Percentiles rank a stretch among this genome's conserved stretches.
Conservation (phyloP, 1,139 yeast species). For the Candida neerlandica region DNA sequence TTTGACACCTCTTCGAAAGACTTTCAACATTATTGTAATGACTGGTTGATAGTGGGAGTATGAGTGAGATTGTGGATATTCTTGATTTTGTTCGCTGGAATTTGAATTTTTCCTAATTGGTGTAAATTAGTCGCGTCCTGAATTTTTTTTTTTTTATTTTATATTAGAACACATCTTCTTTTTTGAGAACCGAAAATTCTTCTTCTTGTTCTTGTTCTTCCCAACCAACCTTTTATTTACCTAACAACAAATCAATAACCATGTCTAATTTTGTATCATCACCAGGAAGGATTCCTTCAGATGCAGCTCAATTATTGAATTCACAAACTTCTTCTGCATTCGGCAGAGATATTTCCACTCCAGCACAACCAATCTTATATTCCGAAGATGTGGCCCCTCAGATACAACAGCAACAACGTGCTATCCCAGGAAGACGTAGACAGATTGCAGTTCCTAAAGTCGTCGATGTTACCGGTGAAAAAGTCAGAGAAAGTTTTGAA, state of each 20-base stretch:
- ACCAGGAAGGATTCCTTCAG: conserved; percentile 49
- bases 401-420: conserved; percentile 17
- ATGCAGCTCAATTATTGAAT: conserved; percentile 45
- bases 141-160: conserved; percentile 1
- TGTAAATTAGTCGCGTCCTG: conserved; percentile 25
- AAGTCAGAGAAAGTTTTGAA: conserved; percentile 89
- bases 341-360: conserved; percentile 33
- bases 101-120: conserved; percentile 25
- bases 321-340: conserved; percentile 50
- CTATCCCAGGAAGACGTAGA: conserved; percentile 46
- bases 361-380: conserved; percentile 17
- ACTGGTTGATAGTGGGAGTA: background rate
- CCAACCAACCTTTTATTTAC: background rate
- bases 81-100: background rate
- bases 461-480: conserved; percentile 89
- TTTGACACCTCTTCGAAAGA: conserved; percentile 7
- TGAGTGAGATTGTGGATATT: too few relatives aligned
- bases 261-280: conserved; percentile 53
- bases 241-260: background rate
- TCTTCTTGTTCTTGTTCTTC: background rate
- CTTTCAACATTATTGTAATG: conserved; percentile 2
- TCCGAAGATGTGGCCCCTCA: conserved; percentile 16
- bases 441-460: conserved; percentile 80
- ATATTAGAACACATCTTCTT: conserved; percentile 1
- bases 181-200: background rate